Percentiles rank a stretch among this genome's conserved stretches.
Conservation (phyloP, 2,329 filamentous ascomycete genomes). For the Phialemoniopsis sp. region DNA sequence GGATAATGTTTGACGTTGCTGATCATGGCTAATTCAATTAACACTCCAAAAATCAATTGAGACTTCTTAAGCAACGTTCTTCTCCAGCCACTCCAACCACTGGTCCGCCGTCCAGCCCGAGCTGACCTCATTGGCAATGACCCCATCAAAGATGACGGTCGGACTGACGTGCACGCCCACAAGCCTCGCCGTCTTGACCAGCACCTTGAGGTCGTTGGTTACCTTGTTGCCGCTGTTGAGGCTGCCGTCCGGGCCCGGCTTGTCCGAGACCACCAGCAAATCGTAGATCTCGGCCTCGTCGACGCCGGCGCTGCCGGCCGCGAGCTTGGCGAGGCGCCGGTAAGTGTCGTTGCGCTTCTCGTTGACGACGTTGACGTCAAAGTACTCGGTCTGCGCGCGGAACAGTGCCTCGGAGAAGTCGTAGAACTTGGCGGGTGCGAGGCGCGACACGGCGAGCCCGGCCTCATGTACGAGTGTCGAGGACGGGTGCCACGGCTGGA, state of each 20-base stretch:
- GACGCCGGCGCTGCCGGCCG: constrained; percentile 58
- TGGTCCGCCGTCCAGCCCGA: constrained; percentile 75
- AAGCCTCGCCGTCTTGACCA: constrained; percentile 76
- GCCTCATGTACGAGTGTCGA: constrained; percentile 81
- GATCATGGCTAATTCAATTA: too few species aligned
- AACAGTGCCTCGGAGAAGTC: constrained; percentile 67
- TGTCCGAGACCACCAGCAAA: constrained; percentile 65
- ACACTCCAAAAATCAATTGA: too few species aligned
- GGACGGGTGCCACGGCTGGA: constrained; percentile 93
- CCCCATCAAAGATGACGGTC: constrained; percentile 83
- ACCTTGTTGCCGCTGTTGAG: constrained; percentile 78
- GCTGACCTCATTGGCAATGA: constrained; percentile 74
- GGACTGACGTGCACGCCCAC: constrained; percentile 87
- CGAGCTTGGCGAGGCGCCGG: constrained; percentile 71
- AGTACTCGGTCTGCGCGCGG: constrained; percentile 68
- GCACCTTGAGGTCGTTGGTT: constrained; percentile 78
- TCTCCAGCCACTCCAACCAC: constrained; percentile 79
- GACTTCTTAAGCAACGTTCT: constrained; percentile 47
- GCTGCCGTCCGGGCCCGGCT: constrained; percentile 60
- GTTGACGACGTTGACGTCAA: constrained; percentile 78
- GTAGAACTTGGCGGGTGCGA: constrained; percentile 73
- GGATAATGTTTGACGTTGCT: too few species aligned
- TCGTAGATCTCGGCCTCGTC: constrained; percentile 66
- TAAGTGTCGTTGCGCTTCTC: constrained; percentile 87
- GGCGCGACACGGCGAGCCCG: constrained; percentile 70